Conservation (phyloP, 371 early-diverging fungal genomes). For the Sporodiniella umbellata region DNA sequence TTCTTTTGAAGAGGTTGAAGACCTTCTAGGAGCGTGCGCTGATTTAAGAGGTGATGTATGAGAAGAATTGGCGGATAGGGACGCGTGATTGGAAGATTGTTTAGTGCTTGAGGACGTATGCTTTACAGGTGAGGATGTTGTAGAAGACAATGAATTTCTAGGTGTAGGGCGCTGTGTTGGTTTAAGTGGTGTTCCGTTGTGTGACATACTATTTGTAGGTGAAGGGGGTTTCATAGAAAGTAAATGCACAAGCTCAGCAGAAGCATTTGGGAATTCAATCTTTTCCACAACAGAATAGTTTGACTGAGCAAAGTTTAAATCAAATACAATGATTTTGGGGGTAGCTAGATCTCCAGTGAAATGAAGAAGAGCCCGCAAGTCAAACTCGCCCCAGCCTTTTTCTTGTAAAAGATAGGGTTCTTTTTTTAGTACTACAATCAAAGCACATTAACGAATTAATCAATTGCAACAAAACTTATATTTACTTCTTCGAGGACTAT, state of each 20-base stretch:
- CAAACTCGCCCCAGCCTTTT: conserved; percentile 76
- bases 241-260: conserved; percentile 19
- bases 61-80: neutral
- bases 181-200: conserved; percentile 3
- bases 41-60: neutral
- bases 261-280: conserved; percentile 32
- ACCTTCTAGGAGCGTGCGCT: neutral
- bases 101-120: neutral
- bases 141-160: neutral
- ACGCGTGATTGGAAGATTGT: neutral
- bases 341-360: conserved; percentile 49
- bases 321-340: conserved; percentile 52
- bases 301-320: conserved; percentile 60
- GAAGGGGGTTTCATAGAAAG: conserved; percentile 6
- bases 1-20: neutral
- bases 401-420: conserved; percentile 63
- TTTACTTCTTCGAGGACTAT: conserved; percentile 60
- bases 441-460: neutral
- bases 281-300: conserved; percentile 45
- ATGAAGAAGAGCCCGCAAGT: conserved; percentile 57
- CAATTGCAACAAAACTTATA: neutral
- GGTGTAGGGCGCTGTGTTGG: conserved; percentile 6
- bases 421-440: conserved; percentile 46
- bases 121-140: neutral
- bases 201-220: neutral